Conservation (phyloP, 2,329 filamentous ascomycete species). For the Lithohypha guttulata region DNA sequence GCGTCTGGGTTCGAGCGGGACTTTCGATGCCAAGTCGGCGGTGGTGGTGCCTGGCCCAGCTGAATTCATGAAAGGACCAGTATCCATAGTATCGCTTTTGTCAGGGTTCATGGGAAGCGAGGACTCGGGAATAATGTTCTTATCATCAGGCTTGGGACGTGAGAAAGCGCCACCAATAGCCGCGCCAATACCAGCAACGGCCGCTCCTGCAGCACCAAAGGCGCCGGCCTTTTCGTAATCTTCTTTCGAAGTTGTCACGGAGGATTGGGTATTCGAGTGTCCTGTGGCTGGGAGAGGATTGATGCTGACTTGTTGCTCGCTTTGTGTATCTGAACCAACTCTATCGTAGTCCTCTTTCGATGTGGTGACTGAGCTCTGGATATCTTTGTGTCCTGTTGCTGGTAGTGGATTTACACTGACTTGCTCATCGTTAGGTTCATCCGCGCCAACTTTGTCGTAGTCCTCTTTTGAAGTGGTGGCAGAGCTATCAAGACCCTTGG, state of each 20-base stretch:
- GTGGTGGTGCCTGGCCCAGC: conserved; percentile 39
- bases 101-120: conserved; percentile 57
- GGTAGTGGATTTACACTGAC: conserved; percentile 43
- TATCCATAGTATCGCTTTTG: conserved; percentile 37
- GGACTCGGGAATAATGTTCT: conserved; percentile 68
- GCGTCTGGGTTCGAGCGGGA: conserved; percentile 31
- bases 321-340: conserved; percentile 38
- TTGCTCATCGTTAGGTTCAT: conserved; percentile 30
- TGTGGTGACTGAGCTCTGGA: conserved; percentile 53
- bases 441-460: conserved; percentile 61
- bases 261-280: conserved; percentile 41
- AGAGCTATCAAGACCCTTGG: conserved; percentile 54
- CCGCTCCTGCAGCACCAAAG: conserved; percentile 36
- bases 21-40: conserved; percentile 33
- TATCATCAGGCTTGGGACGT: conserved; percentile 46
- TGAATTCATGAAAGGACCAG: conserved; percentile 42
- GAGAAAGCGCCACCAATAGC: conserved; percentile 30
- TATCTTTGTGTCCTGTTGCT: conserved; percentile 53
- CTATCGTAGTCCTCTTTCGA: conserved; percentile 82
- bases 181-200: conserved; percentile 32
- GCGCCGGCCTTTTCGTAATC: conserved; percentile 70
- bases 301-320: conserved; percentile 37
- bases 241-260: conserved; percentile 59
- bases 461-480: conserved; percentile 64
- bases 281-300: conserved; percentile 48